These are phyloP conservation scores for Thalia dealbata DNA, from an alignment of 176 grass and related monocot genomes.

Conservation along the genomic window DNA sequence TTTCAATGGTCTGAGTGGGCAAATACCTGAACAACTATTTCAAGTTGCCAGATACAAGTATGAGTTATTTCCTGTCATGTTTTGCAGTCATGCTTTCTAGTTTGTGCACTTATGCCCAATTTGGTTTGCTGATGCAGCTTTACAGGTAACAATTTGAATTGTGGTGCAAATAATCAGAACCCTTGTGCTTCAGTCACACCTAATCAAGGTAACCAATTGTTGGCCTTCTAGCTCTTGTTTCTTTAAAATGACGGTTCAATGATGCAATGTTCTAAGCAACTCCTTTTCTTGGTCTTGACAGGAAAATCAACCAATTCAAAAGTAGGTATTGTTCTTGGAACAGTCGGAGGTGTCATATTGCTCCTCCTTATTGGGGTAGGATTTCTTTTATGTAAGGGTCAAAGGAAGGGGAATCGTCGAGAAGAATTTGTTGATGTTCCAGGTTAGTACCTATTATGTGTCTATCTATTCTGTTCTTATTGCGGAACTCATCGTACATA, in stretches of 20 bases:
- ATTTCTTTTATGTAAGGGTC: constrained; percentile 63
- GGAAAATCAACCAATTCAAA: constrained; percentile 53
- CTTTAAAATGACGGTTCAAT: no score
- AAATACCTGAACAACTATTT: constrained; percentile 73
- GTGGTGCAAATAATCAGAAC: constrained; percentile 57
- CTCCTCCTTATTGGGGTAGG: constrained; percentile 48
- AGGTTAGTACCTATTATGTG: constrained; percentile 34
- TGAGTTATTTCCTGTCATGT: neutral
- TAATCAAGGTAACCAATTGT: constrained; percentile 39
- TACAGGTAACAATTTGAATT: constrained; percentile 79
- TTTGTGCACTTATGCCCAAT: constrained; percentile 5
- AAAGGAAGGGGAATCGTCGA: constrained; percentile 40
- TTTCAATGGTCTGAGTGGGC: constrained; percentile 73
- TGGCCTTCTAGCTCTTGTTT: no score
- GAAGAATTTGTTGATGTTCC: constrained; percentile 97
- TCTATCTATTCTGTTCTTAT: neutral
- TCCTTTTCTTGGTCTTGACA: constrained; percentile 32
- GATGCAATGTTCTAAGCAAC: neutral
- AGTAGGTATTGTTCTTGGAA: constrained; percentile 64
- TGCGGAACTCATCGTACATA: neutral
- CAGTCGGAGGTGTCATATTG: constrained; percentile 52
- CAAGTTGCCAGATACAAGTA: constrained; percentile 98
- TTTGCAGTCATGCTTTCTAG: neutral
- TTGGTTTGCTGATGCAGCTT: constrained; percentile 55
- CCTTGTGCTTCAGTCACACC: constrained; percentile 58